These are phyloP conservation scores for Cyclostephanos tholiformis DNA, from an alignment of 108 stramenopile genomes.

Conservation along the genomic window DNA sequence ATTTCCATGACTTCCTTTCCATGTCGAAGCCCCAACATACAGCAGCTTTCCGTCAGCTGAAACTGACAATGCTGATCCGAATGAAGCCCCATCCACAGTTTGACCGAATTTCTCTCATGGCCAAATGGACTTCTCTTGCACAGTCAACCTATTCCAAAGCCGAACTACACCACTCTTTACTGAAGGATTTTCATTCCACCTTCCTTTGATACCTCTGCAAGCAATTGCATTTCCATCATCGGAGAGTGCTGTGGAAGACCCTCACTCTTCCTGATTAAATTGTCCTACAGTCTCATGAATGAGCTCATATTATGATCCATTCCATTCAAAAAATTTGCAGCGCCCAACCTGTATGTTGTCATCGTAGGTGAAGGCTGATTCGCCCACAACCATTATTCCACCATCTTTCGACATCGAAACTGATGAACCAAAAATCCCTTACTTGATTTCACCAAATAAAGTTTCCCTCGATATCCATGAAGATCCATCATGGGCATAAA, in stretches of 20 bases:
- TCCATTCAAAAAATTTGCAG: not conserved
- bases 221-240: constrained; percentile 2
- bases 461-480: constrained; percentile 14
- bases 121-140: not conserved
- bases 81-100: not conserved
- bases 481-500: constrained; percentile 7
- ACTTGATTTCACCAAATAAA: constrained; percentile 13
- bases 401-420: constrained; percentile 34
- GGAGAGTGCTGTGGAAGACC: not conserved
- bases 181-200: not conserved
- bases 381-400: constrained; percentile 23
- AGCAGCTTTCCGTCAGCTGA: not conserved
- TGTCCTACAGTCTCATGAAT: not conserved
- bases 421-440: constrained; percentile 19
- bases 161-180: not conserved
- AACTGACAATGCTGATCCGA: not conserved
- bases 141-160: not conserved
- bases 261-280: not conserved
- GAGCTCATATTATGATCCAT: not conserved
- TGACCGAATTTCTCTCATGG: not conserved
- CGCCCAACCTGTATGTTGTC: not conserved
- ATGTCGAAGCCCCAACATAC: not conserved
- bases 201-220: not conserved
- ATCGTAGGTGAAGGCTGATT: not conserved
- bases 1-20: not conserved